Evolutionary conservation across 1,284 basidiomycete species (phyloP), one percentile per base, ranked within the genome.

Genomic region (Coniferiporia weirii): DNA sequence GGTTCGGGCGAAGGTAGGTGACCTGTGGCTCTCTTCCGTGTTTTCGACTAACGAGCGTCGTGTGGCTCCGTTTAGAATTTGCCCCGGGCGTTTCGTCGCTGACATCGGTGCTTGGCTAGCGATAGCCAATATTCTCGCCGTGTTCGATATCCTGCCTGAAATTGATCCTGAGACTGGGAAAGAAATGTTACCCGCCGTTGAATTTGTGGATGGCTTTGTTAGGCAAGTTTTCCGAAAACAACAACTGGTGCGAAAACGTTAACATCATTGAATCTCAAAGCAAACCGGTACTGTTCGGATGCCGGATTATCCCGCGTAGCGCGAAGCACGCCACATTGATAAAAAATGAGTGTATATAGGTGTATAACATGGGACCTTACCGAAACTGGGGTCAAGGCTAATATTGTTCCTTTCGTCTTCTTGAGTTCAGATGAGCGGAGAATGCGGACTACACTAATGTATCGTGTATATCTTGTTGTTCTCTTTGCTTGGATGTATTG

Each of bases 1-100:
- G 60, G 6, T 57, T 38, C 38, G 38, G 52, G 61, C 52, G 52
- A 48, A 66, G 78, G 77, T 57, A 74, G 75, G 75, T 75, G 73
- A 61, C 36, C 73, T 72, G 52, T 71, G 20, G 13, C 15, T 34
- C 15, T 35, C 10, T 20, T 54, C 7, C 71, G 71, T 4, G 71
- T 72, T 46, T 66, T 72, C n/a, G 20, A 9, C 50, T n/a, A 57
- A 35, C n/a, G 22, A 17, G 8, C 3, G 48, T 34, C 9, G 38
- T 20, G 9, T 51, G 20, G 52, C 51, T 27, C 38, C 43, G 17
- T 27, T 12, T 22, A 68, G 67, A 43, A 60, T 59, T 32, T 67
- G 67, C 51, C 66, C 66, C 15, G 66, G 66, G 34, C 58, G 65
- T 44, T 50, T 38, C 38, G 65, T 67, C 47, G 65, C 67, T 8